Evolutionary conservation across 140 eudicot genomes (phyloP), one percentile per base, ranked within the genome.

Genomic region (Anethum foeniculum): DNA sequence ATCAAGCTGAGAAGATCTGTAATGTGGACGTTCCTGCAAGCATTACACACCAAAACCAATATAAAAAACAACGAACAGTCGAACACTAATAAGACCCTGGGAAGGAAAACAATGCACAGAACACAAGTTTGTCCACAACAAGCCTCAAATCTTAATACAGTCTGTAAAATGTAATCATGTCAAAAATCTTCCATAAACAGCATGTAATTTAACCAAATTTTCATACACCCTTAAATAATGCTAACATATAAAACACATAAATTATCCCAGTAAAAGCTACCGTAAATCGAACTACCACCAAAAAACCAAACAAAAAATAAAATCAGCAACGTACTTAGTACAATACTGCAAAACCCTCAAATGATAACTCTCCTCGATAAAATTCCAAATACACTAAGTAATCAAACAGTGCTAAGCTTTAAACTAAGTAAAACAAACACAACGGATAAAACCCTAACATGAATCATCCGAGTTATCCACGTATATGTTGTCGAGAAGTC

Each of bases 11-110:
- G 87, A 71, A 8, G 73, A 58, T 1, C 62, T 56, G 43, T 11
- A 64, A 49, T 71, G 82, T 38, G 86, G 80, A 78, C 74, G 32
- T 36, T 76, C 90, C 94, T 88, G 90, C 39, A 68, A 80, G 65
- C 65, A 64, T 34, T n/a, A 7, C 16, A 32, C 41, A 21, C 11
- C 27, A 18, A 76, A 16, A 23, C 9, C 47, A 39, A 6, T 38
- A 10, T 8, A 21, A 19, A 39, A 73, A 38, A 21, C 15, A 73
- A 39, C 13, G 0, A 73, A 19, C 19, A 19, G 21, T 21, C 4
- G 2, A 73, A 8, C 19, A 19, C 36, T 21, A 23, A 54, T 13
- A 58, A 23, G 8, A 28, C 4, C 36, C 43, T 30, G 73, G 15
- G 43, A 65, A 65, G 18, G 32, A 2, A 30, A 67, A 3, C 41